These are phyloP conservation scores for Kwoniella mangroviensis DNA, from an alignment of 768 basidiomycete genomes.

Conservation along the genomic window DNA sequence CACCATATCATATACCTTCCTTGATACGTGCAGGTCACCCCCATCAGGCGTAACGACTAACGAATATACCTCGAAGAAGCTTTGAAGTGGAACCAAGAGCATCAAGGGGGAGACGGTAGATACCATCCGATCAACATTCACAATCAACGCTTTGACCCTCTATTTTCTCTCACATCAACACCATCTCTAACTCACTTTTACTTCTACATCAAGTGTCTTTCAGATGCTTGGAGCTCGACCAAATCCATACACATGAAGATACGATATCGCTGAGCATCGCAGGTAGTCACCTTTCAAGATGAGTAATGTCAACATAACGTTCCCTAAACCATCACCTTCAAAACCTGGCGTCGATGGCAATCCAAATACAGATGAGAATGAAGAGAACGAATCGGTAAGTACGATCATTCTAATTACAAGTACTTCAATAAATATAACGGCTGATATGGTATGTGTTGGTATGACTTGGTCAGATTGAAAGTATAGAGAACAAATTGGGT, in stretches of 20 bases:
- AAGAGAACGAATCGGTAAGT: conserved; percentile 17
- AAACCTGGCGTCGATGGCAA: conserved; percentile 2
- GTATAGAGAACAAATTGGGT: conserved; percentile 70
- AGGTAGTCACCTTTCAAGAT: neutral
- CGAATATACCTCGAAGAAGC: too few relatives aligned
- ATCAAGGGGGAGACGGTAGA: neutral
- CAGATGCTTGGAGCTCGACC: too few relatives aligned
- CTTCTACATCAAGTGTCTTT: neutral
- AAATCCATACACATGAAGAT: too few relatives aligned
- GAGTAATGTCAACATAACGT: conserved; percentile 1
- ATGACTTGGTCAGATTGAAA: conserved; percentile 64
- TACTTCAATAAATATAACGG: too few relatives aligned
- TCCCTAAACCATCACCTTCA: conserved; percentile 7
- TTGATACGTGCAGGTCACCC: too few relatives aligned
- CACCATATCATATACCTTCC: too few relatives aligned
- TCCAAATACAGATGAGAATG: neutral
- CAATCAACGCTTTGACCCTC: neutral
- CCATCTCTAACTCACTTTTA: too few relatives aligned
- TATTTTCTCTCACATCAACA: neutral
- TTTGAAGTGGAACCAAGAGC: too few relatives aligned
- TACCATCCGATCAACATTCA: neutral
- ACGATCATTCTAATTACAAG: too few relatives aligned
- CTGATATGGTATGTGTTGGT: too few relatives aligned
- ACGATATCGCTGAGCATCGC: neutral
- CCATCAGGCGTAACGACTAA: too few relatives aligned